These are phyloP conservation scores for Thermomucor indicae-seudaticae DNA, from an alignment of 371 early-diverging fungal genomes.

Conservation along the genomic window DNA sequence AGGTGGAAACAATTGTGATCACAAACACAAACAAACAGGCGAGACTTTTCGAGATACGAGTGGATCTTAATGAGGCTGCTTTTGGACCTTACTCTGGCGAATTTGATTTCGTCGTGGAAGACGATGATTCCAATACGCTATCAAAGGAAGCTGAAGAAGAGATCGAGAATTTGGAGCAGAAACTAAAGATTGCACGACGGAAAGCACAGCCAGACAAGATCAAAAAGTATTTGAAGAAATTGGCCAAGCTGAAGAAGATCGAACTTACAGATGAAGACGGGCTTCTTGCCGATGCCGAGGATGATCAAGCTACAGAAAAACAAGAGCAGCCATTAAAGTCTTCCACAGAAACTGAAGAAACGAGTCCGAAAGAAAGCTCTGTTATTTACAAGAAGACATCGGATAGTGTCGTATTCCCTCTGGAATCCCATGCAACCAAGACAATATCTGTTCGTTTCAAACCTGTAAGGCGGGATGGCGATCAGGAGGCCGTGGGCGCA, in stretches of 20 bases:
- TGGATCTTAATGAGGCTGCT: constrained; percentile 69
- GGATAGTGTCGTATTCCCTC: constrained; percentile 70
- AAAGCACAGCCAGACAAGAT: constrained; percentile 91
- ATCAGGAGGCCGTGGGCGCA: constrained; percentile 1
- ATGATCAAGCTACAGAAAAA: constrained; percentile 9
- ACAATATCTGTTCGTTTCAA: constrained; percentile 62
- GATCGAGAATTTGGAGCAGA: constrained; percentile 94
- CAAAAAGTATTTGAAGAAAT: constrained; percentile 76
- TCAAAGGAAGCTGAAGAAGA: constrained; percentile 88
- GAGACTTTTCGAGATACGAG: constrained; percentile 79
- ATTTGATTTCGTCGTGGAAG: constrained; percentile 68
- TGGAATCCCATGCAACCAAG: constrained; percentile 71
- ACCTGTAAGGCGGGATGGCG: constrained; percentile 23
- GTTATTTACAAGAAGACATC: constrained; percentile 60
- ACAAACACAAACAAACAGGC: constrained; percentile 80
- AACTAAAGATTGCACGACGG: constrained; percentile 92
- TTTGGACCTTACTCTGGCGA: constrained; percentile 59
- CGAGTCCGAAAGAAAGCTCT: constrained; percentile 19
- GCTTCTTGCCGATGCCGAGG: background rate
- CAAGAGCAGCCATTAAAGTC: constrained; percentile 9
- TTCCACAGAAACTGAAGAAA: constrained; percentile 1
- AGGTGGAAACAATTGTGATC: constrained; percentile 55
- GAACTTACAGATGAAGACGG: constrained; percentile 16
- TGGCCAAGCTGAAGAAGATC: constrained; percentile 55
- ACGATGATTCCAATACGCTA: constrained; percentile 58